Evolutionary conservation across 805 yeast genomes (phyloP).

Genomic region (Cyberlindnera mrakii): DNA sequence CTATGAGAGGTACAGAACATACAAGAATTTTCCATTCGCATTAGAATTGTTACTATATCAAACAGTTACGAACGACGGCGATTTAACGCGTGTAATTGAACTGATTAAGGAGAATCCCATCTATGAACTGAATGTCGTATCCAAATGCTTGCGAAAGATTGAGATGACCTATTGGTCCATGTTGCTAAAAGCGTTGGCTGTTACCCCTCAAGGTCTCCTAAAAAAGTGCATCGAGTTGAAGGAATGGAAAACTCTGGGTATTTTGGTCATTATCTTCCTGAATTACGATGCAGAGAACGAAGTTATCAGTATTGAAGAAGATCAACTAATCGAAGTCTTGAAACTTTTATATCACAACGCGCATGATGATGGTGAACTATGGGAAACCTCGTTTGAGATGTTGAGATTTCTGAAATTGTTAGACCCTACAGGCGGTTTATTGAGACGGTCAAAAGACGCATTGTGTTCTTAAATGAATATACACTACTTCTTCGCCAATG

Average conservation of each 20-base stretch:
- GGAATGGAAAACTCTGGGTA: slow-evolving; percentile 41
- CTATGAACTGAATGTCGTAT: slow-evolving; percentile 28
- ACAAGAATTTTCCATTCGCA: slow-evolving; percentile 35
- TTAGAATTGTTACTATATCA: slow-evolving; percentile 41
- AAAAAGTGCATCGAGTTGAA: slow-evolving; percentile 32
- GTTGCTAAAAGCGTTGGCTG: slow-evolving; percentile 32
- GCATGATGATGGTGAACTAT: slow-evolving; percentile 23
- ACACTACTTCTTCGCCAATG: slow-evolving; percentile 5
- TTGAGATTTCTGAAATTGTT: slow-evolving; percentile 25
- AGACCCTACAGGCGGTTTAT: slow-evolving; percentile 19
- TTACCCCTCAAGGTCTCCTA: slow-evolving; percentile 38
- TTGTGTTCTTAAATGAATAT: background rate
- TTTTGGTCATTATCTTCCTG: slow-evolving; percentile 39
- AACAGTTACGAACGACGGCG: slow-evolving; percentile 17
- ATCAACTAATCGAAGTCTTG: slow-evolving; percentile 19
- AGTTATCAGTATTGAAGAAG: slow-evolving; percentile 12
- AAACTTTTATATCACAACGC: slow-evolving; percentile 24
- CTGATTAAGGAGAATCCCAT: slow-evolving; percentile 20
- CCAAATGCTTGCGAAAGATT: slow-evolving; percentile 47
- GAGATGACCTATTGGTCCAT: slow-evolving; percentile 41
- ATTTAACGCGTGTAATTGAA: slow-evolving; percentile 13
- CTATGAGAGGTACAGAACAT: slow-evolving; percentile 25
- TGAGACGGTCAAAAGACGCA: slow-evolving; percentile 10
- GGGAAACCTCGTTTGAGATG: slow-evolving; percentile 26
- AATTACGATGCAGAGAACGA: slow-evolving; percentile 25